Conservation (phyloP, 1,284 basidiomycete genomes). For the Ganoderma leucocontextum region DNA sequence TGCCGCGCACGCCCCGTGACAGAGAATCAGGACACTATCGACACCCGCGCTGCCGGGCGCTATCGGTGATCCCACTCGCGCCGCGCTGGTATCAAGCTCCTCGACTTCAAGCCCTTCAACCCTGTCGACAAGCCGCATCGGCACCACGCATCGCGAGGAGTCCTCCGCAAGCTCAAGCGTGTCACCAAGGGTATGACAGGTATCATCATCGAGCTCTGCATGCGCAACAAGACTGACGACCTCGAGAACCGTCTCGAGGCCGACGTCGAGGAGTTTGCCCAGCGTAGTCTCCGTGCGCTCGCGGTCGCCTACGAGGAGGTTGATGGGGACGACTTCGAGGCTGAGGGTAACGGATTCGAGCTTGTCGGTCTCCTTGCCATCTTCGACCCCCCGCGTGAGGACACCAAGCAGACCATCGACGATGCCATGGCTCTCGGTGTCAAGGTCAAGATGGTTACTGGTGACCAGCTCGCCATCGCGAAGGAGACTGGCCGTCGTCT, state of each 20-base stretch:
- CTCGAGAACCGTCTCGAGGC: constrained; percentile 91
- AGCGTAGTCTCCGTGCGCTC: constrained; percentile 96
- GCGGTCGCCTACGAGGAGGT: constrained; percentile 97
- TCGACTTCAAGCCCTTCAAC: constrained; percentile 99
- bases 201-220: constrained; percentile 95
- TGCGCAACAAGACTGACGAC: constrained; percentile 95
- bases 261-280: constrained; percentile 95
- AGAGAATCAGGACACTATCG: constrained; percentile 99
- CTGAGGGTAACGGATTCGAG: constrained; percentile 94
- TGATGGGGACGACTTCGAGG: constrained; percentile 82
- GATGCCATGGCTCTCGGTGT: constrained; percentile 96
- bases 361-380: constrained; percentile 97
- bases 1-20: constrained; percentile 96
- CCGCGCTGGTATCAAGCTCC: constrained; percentile 94
- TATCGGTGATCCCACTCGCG: constrained; percentile 75
- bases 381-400: constrained; percentile 97
- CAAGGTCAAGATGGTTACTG: constrained; percentile 99
- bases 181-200: constrained; percentile 99
- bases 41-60: constrained; percentile 87
- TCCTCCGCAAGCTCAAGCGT: constrained; percentile 93
- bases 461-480: constrained; percentile 98
- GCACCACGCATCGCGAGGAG: constrained; percentile 97
- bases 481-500: constrained; percentile 99
- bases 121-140: constrained; percentile 99
- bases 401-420: constrained; percentile 99